Conservation (phyloP, 768 basidiomycete genomes). For the Lentinula edodes region DNA sequence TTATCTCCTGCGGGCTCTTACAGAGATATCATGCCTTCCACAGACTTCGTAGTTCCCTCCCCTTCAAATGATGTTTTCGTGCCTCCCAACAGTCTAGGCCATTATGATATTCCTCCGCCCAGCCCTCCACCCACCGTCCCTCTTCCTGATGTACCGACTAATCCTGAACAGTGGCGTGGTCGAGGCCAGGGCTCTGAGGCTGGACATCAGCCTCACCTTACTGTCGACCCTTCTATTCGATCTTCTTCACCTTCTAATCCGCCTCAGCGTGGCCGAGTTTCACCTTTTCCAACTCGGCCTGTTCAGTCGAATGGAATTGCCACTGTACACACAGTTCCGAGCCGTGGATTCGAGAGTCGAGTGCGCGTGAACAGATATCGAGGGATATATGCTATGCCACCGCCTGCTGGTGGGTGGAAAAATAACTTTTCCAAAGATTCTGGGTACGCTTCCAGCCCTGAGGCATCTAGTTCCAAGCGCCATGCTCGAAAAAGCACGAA, state of each 20-base stretch:
- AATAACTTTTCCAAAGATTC: background rate
- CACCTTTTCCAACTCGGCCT: conserved; percentile 47
- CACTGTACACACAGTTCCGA: conserved; percentile 14
- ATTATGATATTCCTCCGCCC: conserved; percentile 32
- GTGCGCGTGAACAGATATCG: conserved; percentile 24
- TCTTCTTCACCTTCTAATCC: conserved; percentile 1
- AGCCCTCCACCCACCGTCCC: conserved; percentile 44
- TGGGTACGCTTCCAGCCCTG: background rate
- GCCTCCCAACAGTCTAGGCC: conserved; percentile 4
- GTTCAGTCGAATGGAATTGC: conserved; percentile 17
- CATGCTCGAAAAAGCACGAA: conserved; percentile 6
- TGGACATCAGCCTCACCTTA: background rate
- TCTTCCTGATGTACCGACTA: conserved; percentile 27
- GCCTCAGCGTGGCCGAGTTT: conserved; percentile 38
- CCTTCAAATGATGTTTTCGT: conserved; percentile 3
- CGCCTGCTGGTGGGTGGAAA: conserved; percentile 6
- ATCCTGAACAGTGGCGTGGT: conserved; percentile 9
- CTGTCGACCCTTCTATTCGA: background rate
- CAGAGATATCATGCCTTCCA: conserved; percentile 2
- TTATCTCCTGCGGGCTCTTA: background rate
- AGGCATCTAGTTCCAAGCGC: conserved; percentile 4
- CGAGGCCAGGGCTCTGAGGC: background rate
- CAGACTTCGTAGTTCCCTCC: conserved; percentile 9
- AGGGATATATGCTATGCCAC: conserved; percentile 23
- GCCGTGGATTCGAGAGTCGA: conserved; percentile 19